These are phyloP conservation scores for Arbutus unedo DNA, from an alignment of 148 eudicot genomes.

Conservation along the genomic window DNA sequence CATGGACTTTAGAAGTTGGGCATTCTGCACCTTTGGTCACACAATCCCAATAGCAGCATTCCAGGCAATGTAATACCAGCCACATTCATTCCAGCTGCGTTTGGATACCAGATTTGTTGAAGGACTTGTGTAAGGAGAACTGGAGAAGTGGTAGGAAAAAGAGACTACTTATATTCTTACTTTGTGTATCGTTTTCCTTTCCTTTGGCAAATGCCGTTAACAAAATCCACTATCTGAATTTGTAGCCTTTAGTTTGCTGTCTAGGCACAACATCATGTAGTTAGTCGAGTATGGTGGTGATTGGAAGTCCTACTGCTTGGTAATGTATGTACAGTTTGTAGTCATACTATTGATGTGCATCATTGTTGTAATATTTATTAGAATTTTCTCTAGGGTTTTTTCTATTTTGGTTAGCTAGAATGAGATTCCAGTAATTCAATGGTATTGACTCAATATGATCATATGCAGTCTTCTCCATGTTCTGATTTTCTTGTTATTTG, in stretches of 20 bases:
- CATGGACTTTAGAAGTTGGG: background rate
- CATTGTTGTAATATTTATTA: background rate
- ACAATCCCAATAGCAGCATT: slow-evolving; percentile 4
- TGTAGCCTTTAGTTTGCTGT: too few species aligned
- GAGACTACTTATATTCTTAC: background rate
- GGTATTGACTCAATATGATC: background rate
- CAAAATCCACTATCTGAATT: background rate
- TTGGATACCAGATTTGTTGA: background rate
- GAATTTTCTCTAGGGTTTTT: background rate
- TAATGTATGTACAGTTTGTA: slow-evolving; percentile 9
- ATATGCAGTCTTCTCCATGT: background rate
- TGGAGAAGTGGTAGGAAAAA: background rate
- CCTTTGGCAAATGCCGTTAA: background rate
- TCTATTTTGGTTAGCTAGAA: background rate
- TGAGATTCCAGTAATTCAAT: background rate
- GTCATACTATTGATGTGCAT: background rate
- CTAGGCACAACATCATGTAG: background rate
- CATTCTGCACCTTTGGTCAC: slow-evolving; percentile 18
- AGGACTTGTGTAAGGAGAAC: background rate
- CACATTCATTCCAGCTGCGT: too few species aligned
- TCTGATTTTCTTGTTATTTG: background rate
- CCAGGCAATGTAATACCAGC: too few species aligned
- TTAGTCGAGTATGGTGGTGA: background rate
- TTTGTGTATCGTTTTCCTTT: background rate
- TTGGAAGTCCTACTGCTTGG: background rate